These are phyloP conservation scores for Trichophyton benhamiae DNA, from an alignment of 2,329 filamentous ascomycete genomes.

Conservation along the genomic window DNA sequence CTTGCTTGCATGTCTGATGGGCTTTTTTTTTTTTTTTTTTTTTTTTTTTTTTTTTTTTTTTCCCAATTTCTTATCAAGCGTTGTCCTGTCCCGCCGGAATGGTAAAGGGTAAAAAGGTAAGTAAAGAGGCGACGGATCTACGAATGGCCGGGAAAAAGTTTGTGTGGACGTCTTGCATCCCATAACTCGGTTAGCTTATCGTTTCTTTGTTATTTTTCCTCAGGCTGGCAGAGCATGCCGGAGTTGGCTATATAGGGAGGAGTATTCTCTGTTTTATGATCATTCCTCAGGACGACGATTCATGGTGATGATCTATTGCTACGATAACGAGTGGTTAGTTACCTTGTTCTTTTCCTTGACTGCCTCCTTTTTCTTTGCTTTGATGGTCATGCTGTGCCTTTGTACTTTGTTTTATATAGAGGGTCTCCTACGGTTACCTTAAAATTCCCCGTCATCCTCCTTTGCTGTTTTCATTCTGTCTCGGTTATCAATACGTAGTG, in stretches of 20 bases:
- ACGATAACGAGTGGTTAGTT: conserved; percentile 5
- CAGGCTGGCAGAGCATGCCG: not conserved
- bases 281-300: conserved; percentile 5
- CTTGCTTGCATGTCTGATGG: not conserved
- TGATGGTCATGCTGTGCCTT: not conserved
- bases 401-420: not conserved
- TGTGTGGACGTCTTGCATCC: not conserved
- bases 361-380: not conserved
- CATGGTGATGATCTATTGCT: conserved; percentile 4
- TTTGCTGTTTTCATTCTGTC: not conserved
- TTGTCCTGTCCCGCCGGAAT: not conserved
- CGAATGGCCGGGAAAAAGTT: conserved; percentile 1
- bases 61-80: not conserved
- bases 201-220: not conserved
- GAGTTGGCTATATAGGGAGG: not conserved
- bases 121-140: not conserved
- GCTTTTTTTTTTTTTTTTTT: no score
- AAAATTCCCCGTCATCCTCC: not conserved
- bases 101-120: not conserved
- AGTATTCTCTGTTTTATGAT: not conserved
- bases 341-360: not conserved
- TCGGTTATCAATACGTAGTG: not conserved
- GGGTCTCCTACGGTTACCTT: not conserved
- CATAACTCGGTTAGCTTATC: not conserved
- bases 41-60: no score